Conservation (phyloP, 306 rosid species). For the Cyclanthera cordifolia region DNA sequence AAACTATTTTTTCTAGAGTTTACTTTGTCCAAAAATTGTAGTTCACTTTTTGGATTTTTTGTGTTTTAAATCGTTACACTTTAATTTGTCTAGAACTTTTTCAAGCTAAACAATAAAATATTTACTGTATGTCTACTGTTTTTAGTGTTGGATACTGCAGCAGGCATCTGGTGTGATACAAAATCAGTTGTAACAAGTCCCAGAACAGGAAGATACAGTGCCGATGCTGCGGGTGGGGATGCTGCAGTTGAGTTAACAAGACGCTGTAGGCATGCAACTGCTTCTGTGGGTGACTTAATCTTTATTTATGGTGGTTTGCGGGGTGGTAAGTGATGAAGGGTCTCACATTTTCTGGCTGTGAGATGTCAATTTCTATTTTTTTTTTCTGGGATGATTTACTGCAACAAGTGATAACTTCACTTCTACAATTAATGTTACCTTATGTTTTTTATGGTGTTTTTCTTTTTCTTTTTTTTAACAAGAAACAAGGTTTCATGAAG, state of each 20-base stretch:
- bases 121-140: conserved; percentile 17
- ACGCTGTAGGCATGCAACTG: conserved; percentile 98
- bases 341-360: background rate
- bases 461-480: too few species aligned
- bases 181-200: conserved; percentile 96
- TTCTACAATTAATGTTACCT: background rate
- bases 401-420: background rate
- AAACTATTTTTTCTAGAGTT: too few species aligned
- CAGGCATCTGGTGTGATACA: conserved; percentile 99
- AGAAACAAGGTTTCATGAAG: too few species aligned
- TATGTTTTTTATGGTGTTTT: background rate
- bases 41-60: background rate
- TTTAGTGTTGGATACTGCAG: conserved; percentile 96
- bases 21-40: too few species aligned
- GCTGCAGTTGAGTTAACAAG: conserved; percentile 93
- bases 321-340: conserved; percentile 57
- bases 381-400: background rate
- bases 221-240: conserved; percentile 99
- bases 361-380: background rate
- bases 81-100: background rate
- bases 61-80: background rate
- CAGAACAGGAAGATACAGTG: conserved; percentile 91
- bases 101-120: background rate
- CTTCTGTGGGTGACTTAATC: conserved; percentile 87
- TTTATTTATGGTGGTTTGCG: conserved; percentile 96